Conservation (phyloP, 352 stramenopile genomes). For the Phytophthora pini region DNA sequence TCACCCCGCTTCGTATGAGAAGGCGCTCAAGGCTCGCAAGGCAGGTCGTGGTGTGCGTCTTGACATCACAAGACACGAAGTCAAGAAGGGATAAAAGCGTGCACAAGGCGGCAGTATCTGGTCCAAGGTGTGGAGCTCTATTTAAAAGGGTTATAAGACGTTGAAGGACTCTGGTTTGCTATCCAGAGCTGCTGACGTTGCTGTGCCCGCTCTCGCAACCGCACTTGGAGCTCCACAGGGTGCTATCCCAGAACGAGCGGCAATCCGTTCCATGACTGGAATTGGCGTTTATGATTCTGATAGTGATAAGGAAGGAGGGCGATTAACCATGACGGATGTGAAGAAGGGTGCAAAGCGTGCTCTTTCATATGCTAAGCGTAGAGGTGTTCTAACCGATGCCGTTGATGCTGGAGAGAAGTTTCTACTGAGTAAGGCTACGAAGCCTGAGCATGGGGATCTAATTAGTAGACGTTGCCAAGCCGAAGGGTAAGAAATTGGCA, state of each 20-base stretch:
- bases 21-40: too few relatives aligned
- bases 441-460: conserved; percentile 11
- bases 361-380: conserved; percentile 7
- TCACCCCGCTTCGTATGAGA: too few relatives aligned
- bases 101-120: conserved; percentile 13
- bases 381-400: conserved; percentile 11
- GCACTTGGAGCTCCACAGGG: too few relatives aligned
- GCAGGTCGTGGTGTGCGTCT: neutral
- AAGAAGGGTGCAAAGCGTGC: neutral
- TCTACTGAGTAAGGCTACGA: conserved; percentile 6
- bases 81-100: too few relatives aligned
- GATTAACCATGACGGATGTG: neutral
- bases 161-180: conserved; percentile 17
- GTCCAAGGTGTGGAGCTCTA: neutral
- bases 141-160: conserved; percentile 24
- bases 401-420: conserved; percentile 11
- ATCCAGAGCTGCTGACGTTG: neutral
- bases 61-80: neutral
- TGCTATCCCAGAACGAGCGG: conserved; percentile 4
- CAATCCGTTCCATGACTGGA: neutral
- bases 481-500: neutral
- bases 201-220: conserved; percentile 6
- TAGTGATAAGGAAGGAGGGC: neutral
- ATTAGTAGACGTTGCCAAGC: conserved; percentile 9
- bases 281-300: conserved; percentile 11